Evolutionary conservation across 192 early-diverging fungal species (phyloP), one percentile per base, ranked within the genome.

Genomic region (Coemansia aciculifera): DNA sequence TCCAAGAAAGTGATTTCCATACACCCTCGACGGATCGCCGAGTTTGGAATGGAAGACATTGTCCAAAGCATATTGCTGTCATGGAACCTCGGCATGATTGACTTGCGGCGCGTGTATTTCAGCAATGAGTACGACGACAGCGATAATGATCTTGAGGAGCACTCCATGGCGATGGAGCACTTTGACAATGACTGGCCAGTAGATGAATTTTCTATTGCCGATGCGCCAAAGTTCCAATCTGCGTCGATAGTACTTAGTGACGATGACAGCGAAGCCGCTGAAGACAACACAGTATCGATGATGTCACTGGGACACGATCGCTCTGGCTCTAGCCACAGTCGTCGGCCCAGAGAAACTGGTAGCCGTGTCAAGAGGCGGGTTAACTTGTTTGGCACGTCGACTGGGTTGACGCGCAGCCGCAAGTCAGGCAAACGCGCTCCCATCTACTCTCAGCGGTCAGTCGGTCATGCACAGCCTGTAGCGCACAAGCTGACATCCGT

Each of bases 31-130:
- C 49, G n/a, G 1, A 24, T n/a, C 0, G n/a, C 21, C 8, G 73
- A 75, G 42, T 15, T 29, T 17, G 68, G 49, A 11, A 71, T 62
- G 9, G 79, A 71, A 13, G 74, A 74, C 37, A 39, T 74, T 36
- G 71, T 72, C 15, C 74, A 70, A 31, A 67, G 75, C 46, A 71
- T 82, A 17, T 44, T 82, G 31, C 61, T 68, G 31, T 57, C 75
- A 11, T 82, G 79, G 79, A 46, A 61, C 24, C 71, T 82, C 23
- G 75, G 80, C 17, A 32, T 74, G 17, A 82, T 82, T 44, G 80
- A 82, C 48, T 36, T 82, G 15, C 68, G 80, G 23, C 80, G 80
- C 1, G 80, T 82, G 23, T 77, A 69, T 29, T 82, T 77, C 43
- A 62, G 64, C 46, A 69, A 74, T 38, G 74, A 80, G 23, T 52